Evolutionary conservation across 768 basidiomycete genomes (phyloP).

Genomic region (Russula sp.): DNA sequence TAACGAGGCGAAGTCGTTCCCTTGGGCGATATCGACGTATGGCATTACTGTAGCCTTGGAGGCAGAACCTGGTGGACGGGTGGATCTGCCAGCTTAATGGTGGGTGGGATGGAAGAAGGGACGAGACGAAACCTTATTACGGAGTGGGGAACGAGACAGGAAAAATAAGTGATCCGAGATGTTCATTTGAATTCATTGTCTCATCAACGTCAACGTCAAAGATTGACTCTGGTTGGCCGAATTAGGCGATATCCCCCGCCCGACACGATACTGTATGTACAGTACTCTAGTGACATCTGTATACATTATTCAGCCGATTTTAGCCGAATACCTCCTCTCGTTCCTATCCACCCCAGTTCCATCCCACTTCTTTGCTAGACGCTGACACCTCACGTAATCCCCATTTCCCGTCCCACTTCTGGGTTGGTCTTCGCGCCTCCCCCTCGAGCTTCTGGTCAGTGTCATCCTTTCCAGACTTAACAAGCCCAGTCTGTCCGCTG

Average conservation of each 20-base stretch:
- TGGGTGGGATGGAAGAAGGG: background rate
- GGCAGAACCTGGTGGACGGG: background rate
- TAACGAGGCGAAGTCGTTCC: conserved; percentile 25
- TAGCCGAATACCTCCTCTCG: background rate
- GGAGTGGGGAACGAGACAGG: background rate
- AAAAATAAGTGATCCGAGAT: background rate
- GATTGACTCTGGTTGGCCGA: background rate
- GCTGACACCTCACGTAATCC: conserved; percentile 13
- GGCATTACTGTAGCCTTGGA: conserved; percentile 17
- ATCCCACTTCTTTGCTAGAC: conserved; percentile 8
- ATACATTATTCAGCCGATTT: background rate
- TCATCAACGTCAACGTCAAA: too few relatives aligned
- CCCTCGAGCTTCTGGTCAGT: background rate
- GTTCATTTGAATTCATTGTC: background rate
- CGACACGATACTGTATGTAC: background rate
- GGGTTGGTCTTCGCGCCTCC: background rate
- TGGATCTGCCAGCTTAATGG: background rate
- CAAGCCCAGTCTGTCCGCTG: background rate
- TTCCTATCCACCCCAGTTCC: conserved; percentile 9
- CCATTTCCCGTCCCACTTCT: conserved; percentile 20
- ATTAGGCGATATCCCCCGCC: background rate
- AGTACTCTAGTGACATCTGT: background rate
- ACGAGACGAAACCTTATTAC: background rate
- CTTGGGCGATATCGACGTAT: conserved; percentile 24
- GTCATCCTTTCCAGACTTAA: background rate